Evolutionary conservation across 2,329 filamentous ascomycete genomes (phyloP).

Genomic region (Iodosphaeria phyllophila): DNA sequence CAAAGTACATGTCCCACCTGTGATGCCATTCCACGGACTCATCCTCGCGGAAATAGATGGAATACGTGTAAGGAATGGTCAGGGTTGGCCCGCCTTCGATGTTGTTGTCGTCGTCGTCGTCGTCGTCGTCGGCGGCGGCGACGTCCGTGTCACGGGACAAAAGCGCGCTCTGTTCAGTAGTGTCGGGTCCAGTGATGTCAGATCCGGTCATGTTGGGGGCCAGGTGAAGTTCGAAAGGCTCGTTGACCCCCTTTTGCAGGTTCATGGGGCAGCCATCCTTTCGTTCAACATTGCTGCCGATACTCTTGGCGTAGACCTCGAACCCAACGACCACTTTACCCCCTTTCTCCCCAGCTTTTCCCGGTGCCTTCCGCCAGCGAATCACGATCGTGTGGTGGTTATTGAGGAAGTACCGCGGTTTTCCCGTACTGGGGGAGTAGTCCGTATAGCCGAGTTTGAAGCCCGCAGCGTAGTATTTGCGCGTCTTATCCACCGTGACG

Average conservation of each 20-base stretch:
- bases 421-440: conserved; percentile 35
- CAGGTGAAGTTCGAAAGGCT: conserved; percentile 51
- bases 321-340: conserved; percentile 75
- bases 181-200: too few relatives aligned
- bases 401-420: conserved; percentile 56
- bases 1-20: conserved; percentile 80
- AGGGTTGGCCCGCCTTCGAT: too few relatives aligned
- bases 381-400: conserved; percentile 80
- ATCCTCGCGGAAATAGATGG: conserved; percentile 77
- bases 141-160: too few relatives aligned
- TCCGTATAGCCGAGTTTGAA: conserved; percentile 77
- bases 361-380: conserved; percentile 54
- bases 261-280: conserved; percentile 51
- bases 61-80: conserved; percentile 71
- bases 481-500: conserved; percentile 65
- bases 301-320: conserved; percentile 77
- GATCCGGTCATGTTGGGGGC: conserved; percentile 42
- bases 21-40: conserved; percentile 63
- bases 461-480: conserved; percentile 77
- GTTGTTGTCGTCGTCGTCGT: conserved; percentile 42
- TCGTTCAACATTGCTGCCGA: conserved; percentile 40
- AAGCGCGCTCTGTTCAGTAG: too few relatives aligned
- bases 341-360: conserved; percentile 46
- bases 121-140: conserved; percentile 23
- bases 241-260: conserved; percentile 40